Evolutionary conservation across 83 land plant species (phyloP).

Genomic region (Picea abies): DNA sequence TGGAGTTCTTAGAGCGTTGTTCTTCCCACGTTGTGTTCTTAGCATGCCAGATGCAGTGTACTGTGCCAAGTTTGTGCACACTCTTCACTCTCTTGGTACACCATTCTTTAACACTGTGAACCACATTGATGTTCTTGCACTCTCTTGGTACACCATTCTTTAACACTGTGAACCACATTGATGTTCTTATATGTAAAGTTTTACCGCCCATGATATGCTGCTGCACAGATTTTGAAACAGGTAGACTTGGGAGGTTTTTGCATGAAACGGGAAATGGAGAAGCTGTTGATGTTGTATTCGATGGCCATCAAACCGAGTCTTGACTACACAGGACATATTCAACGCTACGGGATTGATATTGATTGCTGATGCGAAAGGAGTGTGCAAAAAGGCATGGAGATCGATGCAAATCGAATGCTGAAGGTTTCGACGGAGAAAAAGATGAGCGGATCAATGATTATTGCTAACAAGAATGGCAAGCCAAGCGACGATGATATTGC

Average conservation of each 20-base stretch:
- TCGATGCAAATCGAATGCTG: conserved; percentile 24
- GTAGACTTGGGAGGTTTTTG: conserved; percentile 92
- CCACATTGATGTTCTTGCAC: conserved; percentile 92
- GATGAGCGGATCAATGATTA: conserved; percentile 25
- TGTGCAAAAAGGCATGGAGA: conserved; percentile 15
- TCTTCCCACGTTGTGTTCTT: conserved; percentile 96
- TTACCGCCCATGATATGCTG: conserved; percentile 98
- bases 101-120: conserved; percentile 96
- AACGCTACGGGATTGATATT: too few species aligned
- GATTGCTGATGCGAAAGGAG: too few species aligned
- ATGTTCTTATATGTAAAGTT: conserved; percentile 90
- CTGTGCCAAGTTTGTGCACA: conserved; percentile 94
- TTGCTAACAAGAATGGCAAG: conserved; percentile 25
- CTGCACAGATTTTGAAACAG: conserved; percentile 98
- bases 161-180: conserved; percentile 96
- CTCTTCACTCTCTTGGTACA: conserved; percentile 93
- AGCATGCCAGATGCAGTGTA: conserved; percentile 98
- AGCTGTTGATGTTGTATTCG: too few species aligned
- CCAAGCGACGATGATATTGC: conserved; percentile 31
- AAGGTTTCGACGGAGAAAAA: conserved; percentile 28
- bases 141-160: conserved; percentile 94
- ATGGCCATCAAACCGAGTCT: too few species aligned
- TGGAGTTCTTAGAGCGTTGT: conserved; percentile 99
- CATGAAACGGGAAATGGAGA: conserved; percentile 90
- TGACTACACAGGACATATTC: too few species aligned